Percentiles rank a stretch among this genome's conserved stretches.
Conservation (phyloP, 306 rosid genomes). For the Glycine tomentella region DNA sequence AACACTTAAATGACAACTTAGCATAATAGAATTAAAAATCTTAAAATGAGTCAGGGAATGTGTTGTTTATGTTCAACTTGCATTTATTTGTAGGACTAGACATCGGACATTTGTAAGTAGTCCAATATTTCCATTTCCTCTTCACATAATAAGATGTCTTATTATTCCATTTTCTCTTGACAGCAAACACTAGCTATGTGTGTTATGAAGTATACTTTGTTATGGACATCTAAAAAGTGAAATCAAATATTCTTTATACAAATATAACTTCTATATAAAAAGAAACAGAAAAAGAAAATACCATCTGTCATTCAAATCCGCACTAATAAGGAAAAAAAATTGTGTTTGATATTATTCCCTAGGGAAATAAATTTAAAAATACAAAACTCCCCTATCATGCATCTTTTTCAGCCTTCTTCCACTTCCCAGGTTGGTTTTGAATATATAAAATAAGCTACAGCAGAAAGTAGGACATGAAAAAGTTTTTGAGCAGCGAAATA, state of each 20-base stretch:
- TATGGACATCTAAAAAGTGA: too few species aligned
- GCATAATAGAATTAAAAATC: not conserved
- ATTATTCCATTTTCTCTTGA: not conserved
- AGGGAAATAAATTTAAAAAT: conserved; percentile 15
- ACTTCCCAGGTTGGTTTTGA: not conserved
- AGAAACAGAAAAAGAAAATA: not conserved
- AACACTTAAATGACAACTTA: too few species aligned
- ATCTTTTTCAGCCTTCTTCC: conserved; percentile 26
- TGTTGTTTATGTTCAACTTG: not conserved
- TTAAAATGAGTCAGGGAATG: not conserved
- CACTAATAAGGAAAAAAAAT: not conserved
- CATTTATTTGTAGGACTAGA: not conserved
- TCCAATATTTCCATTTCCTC: not conserved
- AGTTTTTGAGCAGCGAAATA: conserved; percentile 12
- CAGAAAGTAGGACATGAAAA: conserved; percentile 1
- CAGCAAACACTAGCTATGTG: not conserved
- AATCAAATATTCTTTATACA: not conserved
- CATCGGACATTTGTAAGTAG: not conserved
- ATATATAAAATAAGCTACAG: not conserved
- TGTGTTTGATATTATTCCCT: not conserved
- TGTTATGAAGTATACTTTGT: conserved; percentile 3
- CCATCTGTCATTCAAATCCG: not conserved
- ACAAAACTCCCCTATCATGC: conserved; percentile 4
- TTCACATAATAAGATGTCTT: not conserved
- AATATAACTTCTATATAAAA: not conserved